Evolutionary conservation across 768 basidiomycete species (phyloP).

Genomic region (Lactarius akahatsu): DNA sequence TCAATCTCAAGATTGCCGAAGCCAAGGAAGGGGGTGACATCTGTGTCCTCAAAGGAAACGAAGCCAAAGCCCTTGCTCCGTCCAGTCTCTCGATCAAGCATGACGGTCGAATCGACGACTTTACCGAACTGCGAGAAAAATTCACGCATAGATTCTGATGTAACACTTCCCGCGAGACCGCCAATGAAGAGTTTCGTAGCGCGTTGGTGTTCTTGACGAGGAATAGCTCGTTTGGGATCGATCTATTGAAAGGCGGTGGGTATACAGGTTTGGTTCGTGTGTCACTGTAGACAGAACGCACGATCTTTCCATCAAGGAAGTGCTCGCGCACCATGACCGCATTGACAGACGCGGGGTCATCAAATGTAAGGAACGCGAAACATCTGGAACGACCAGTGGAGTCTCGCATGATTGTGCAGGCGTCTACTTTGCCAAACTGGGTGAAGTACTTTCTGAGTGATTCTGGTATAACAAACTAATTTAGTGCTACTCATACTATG

Average conservation of each 20-base stretch:
- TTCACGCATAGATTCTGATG: slow-evolving; percentile 85
- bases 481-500: slow-evolving; percentile 42
- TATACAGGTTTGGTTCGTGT: not conserved
- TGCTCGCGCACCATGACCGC: slow-evolving; percentile 94
- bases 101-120: slow-evolving; percentile 96
- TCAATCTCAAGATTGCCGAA: slow-evolving; percentile 86
- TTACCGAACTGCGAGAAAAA: slow-evolving; percentile 93
- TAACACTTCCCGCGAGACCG: slow-evolving; percentile 84
- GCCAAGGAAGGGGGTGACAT: slow-evolving; percentile 82
- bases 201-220: slow-evolving; percentile 88
- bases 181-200: slow-evolving; percentile 95
- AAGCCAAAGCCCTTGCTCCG: slow-evolving; percentile 97
- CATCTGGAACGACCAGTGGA: slow-evolving; percentile 89
- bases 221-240: slow-evolving; percentile 97
- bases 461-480: slow-evolving; percentile 45
- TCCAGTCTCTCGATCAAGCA: slow-evolving; percentile 93
- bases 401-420: slow-evolving; percentile 98
- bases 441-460: slow-evolving; percentile 80
- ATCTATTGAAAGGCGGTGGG: slow-evolving; percentile 54
- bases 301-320: slow-evolving; percentile 92
- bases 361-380: slow-evolving; percentile 96
- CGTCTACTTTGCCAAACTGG: slow-evolving; percentile 94
- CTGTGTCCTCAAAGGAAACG: slow-evolving; percentile 87
- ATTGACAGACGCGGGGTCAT: slow-evolving; percentile 86
- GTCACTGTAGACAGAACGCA: slow-evolving; percentile 41